These are phyloP conservation scores for Cicer judaicum DNA, from an alignment of 306 rosid species.

Conservation along the genomic window DNA sequence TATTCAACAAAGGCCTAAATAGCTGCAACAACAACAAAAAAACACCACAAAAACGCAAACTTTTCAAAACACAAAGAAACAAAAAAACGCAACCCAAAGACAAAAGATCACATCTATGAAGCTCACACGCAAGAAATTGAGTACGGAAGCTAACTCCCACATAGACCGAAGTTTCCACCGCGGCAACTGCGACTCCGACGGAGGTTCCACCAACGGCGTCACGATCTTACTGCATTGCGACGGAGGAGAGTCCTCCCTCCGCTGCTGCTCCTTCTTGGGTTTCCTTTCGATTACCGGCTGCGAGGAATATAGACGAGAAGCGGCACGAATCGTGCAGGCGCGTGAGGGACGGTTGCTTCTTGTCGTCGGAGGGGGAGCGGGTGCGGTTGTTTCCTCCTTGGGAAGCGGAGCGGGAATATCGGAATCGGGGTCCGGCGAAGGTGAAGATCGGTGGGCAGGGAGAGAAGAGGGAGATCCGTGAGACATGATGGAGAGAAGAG, in stretches of 20 bases:
- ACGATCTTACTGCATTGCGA: constrained; percentile 86
- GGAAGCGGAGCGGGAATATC: constrained; percentile 48
- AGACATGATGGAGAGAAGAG: constrained; percentile 72
- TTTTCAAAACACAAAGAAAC: constrained; percentile 42
- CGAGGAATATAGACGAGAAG: constrained; percentile 61
- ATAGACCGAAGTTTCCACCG: constrained; percentile 89
- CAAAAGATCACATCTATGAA: constrained; percentile 52
- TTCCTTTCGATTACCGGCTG: constrained; percentile 56
- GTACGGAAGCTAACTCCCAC: constrained; percentile 97
- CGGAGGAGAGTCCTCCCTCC: constrained; percentile 50
- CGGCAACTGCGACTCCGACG: constrained; percentile 76
- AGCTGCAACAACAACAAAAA: constrained; percentile 54
- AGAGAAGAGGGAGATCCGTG: constrained; percentile 64
- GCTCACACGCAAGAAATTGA: constrained; percentile 94
- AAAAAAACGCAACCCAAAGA: constrained; percentile 19
- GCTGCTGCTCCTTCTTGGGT: constrained; percentile 53
- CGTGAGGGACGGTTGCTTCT: constrained; percentile 94
- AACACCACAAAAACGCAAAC: constrained; percentile 37
- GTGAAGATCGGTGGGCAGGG: constrained; percentile 64
- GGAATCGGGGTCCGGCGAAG: constrained; percentile 57
- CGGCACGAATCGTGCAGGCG: constrained; percentile 90
- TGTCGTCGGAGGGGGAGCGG: constrained; percentile 47
- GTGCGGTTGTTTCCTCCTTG: constrained; percentile 53
- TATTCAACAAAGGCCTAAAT: constrained; percentile 86
- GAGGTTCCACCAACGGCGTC: constrained; percentile 75